These are phyloP conservation scores for Euphorbia tirucalli DNA, from an alignment of 345 rosid genomes.

Conservation along the genomic window DNA sequence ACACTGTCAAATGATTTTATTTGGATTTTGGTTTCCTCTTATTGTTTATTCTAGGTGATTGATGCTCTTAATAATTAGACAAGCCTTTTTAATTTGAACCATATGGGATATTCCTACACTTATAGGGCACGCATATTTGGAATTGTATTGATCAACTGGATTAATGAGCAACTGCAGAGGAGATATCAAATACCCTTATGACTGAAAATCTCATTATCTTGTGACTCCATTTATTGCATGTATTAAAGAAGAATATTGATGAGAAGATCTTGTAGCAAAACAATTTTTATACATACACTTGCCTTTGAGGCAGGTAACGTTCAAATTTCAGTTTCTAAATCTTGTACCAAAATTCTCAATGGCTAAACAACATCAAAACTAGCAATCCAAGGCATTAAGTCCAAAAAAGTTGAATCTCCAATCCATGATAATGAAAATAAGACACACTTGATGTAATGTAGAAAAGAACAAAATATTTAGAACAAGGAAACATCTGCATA, in stretches of 20 bases:
- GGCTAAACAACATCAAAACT: background rate
- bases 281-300: background rate
- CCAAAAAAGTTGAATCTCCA: constrained; percentile 10
- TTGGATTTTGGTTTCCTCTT: background rate
- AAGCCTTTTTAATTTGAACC: background rate
- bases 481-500: constrained; percentile 11
- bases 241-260: background rate
- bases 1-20: constrained; percentile 1
- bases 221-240: background rate
- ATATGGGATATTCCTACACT: background rate
- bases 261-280: constrained; percentile 1
- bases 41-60: background rate
- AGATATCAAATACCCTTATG: background rate
- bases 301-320: background rate
- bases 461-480: constrained; percentile 9
- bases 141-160: background rate
- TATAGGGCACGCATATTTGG: background rate
- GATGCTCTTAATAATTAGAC: background rate
- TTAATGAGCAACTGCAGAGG: constrained; percentile 4
- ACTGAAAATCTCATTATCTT: background rate
- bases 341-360: background rate
- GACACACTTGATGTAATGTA: constrained; percentile 9
- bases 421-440: background rate
- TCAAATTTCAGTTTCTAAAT: background rate
- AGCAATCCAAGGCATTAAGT: background rate